Percentiles rank a stretch among this genome's conserved stretches.
Evolutionary conservation across 2,329 filamentous ascomycete species (phyloP).

Genomic region (Beauveria medogensis): DNA sequence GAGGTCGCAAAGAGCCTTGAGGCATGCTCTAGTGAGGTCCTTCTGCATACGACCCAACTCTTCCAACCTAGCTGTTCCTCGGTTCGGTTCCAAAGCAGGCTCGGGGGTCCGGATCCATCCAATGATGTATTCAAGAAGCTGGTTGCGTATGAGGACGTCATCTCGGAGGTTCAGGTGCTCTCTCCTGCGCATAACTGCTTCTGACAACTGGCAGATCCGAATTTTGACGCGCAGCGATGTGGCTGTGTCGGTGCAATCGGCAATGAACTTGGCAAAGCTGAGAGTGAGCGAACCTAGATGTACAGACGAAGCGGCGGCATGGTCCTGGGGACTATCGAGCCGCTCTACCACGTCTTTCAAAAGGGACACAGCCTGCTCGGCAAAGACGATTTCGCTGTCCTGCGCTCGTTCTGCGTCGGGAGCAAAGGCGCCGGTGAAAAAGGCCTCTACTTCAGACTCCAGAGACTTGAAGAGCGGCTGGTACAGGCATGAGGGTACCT

Average conservation of each 20-base stretch:
- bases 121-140: slow-evolving; percentile 59
- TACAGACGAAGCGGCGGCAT: slow-evolving; percentile 53
- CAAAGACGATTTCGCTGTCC: slow-evolving; percentile 57
- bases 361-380: slow-evolving; percentile 58
- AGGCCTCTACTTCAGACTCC: slow-evolving; percentile 54
- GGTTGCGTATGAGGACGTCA: slow-evolving; percentile 61
- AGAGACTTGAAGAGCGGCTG: slow-evolving; percentile 57
- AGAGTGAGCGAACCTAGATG: slow-evolving; percentile 56
- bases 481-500: slow-evolving; percentile 54
- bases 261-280: slow-evolving; percentile 59
- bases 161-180: slow-evolving; percentile 61
- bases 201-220: slow-evolving; percentile 59
- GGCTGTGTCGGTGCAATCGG: slow-evolving; percentile 46
- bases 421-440: slow-evolving; percentile 50
- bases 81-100: slow-evolving; percentile 35
- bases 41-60: slow-evolving; percentile 51
- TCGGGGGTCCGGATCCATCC: slow-evolving; percentile 58
- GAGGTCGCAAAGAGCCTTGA: slow-evolving; percentile 56
- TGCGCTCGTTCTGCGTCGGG: slow-evolving; percentile 39
- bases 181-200: slow-evolving; percentile 57
- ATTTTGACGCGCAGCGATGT: slow-evolving; percentile 57
- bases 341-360: slow-evolving; percentile 56
- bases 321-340: slow-evolving; percentile 54
- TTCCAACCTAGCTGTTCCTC: slow-evolving; percentile 41
- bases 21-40: slow-evolving; percentile 58